Base-by-base conservation (phyloP, 495 filamentous ascomycete species). In the Lophium mytilinum region DNA sequence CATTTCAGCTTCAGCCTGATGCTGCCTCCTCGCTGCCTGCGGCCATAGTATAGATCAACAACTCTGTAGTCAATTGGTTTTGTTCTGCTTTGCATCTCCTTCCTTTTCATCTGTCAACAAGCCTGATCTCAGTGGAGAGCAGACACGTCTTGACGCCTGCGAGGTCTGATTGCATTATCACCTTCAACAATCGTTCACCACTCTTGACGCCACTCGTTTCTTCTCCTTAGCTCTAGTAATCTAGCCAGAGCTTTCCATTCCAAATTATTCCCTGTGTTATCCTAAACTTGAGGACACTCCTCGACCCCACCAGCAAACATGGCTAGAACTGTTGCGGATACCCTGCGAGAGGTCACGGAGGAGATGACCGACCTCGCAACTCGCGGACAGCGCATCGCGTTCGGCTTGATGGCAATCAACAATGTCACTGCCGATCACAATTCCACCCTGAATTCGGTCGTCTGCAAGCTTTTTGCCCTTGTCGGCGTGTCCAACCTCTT, bases 1-100 rank as follows among this genome's bases (percentile, higher is more conserved):
- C 24, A 30, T 15, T 37, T 50, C 11, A 18, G 55, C 46, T 42
- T 12, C 24, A 6, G 39, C 39, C 46, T 36, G 39, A 10, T 24
- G 54, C 24, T 55, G 54, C 54, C 56, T 53, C 19, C 39, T 9
- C n/a, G 49, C 49, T 53, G 56, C 56, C 56, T 58, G 33, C 33
- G 45, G 39, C 1, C 51, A 1, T 49, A 3, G n/a, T 49, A 49
- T 49, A 18, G 12, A 24, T 1, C 4, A 49, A 24, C 18, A 30
- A 30, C 24, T 2, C 24, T 30, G 3, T 34, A 3, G 14, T 4
- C 21, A 52, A 1, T n/a, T 35, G 11, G 37, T n/a, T n/a, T n/a
- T 5, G 19, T 37, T 42, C n/a, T 45, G 37, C 36, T 30, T 11
- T 3, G 12, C 12, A 24, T 42, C 10, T 3, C 14, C 17, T 24